A percentile compares a stretch with the other conserved stretches of the same genome.
phyloP scores from a whole-genome alignment of 306 rosid species.

The Acmispon strigosus region DNA sequence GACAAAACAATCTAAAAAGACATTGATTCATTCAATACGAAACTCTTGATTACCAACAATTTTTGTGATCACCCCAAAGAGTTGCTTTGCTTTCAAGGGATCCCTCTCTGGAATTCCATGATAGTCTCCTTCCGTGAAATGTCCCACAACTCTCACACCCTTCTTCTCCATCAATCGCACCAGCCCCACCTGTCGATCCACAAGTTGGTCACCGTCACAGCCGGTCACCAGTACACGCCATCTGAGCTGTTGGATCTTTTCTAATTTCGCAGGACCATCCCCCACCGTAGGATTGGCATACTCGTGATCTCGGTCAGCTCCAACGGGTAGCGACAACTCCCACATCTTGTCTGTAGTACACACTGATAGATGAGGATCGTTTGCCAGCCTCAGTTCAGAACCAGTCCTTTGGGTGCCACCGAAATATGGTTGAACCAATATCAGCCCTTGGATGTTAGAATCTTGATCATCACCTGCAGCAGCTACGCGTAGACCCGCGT shows the following conservation, averaged over 20 bases:
- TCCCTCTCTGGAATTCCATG: conserved; percentile 28
- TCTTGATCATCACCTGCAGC: not conserved
- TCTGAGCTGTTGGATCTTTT: not conserved
- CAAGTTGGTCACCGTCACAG: conserved; percentile 44
- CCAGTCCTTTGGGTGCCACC: conserved; percentile 34
- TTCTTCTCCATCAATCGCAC: conserved; percentile 27
- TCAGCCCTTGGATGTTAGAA: conserved; percentile 35
- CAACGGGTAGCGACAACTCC: conserved; percentile 39
- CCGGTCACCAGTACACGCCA: conserved; percentile 40
- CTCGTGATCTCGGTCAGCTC: conserved; percentile 44
- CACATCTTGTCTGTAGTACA: conserved; percentile 29
- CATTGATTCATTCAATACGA: not conserved
- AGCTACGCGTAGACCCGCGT: conserved; percentile 33
- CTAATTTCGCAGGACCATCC: not conserved
- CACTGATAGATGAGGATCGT: conserved; percentile 12
- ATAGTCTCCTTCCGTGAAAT: conserved; percentile 30
- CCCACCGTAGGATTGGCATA: conserved; percentile 41
- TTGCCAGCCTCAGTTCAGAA: conserved; percentile 32
- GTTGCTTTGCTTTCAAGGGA: conserved; percentile 15
- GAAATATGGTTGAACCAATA: conserved; percentile 46
- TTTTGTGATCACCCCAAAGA: not conserved
- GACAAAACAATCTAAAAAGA: not conserved
- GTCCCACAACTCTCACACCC: conserved; percentile 26
- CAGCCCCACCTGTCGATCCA: conserved; percentile 39
- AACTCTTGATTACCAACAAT: conserved; percentile 8